Percentiles rank a stretch among this genome's conserved stretches.
Evolutionary conservation across 2,329 filamentous ascomycete species (phyloP).

Genomic region (Acrocalymma vagum): DNA sequence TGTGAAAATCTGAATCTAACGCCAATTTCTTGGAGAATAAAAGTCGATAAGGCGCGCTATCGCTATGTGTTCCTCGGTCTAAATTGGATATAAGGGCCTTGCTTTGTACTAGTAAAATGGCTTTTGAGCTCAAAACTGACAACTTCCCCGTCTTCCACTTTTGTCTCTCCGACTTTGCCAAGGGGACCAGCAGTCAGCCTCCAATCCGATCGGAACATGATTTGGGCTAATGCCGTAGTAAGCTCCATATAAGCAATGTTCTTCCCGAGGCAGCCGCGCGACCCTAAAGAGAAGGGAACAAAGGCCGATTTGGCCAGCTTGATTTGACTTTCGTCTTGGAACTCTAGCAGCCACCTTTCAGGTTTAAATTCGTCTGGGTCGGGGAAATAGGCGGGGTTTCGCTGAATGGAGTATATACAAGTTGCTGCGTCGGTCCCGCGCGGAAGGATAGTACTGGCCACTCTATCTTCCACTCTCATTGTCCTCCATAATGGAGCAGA

Average conservation of each 20-base stretch:
- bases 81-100: constrained; percentile 5
- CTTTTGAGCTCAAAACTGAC: constrained; percentile 4
- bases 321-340: background rate
- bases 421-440: background rate
- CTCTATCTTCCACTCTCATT: constrained; percentile 1
- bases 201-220: constrained; percentile 8
- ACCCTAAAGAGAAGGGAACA: constrained; percentile 8
- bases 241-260: constrained; percentile 12
- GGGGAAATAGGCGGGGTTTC: constrained; percentile 5
- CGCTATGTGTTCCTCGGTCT: background rate
- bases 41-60: too few relatives aligned
- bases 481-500: constrained; percentile 21
- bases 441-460: constrained; percentile 1
- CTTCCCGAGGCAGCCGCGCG: constrained; percentile 8
- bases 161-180: constrained; percentile 1
- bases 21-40: too few relatives aligned
- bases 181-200: constrained; percentile 1
- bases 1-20: too few relatives aligned
- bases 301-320: constrained; percentile 5
- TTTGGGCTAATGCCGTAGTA: constrained; percentile 1
- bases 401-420: constrained; percentile 1
- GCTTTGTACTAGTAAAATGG: constrained; percentile 5
- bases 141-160: background rate
- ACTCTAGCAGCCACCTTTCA: constrained; percentile 8
- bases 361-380: constrained; percentile 5